Evolutionary conservation across 2,329 filamentous ascomycete species (phyloP), one percentile per base, ranked within the genome.

Genomic region (Aspergillus luchuensis): DNA sequence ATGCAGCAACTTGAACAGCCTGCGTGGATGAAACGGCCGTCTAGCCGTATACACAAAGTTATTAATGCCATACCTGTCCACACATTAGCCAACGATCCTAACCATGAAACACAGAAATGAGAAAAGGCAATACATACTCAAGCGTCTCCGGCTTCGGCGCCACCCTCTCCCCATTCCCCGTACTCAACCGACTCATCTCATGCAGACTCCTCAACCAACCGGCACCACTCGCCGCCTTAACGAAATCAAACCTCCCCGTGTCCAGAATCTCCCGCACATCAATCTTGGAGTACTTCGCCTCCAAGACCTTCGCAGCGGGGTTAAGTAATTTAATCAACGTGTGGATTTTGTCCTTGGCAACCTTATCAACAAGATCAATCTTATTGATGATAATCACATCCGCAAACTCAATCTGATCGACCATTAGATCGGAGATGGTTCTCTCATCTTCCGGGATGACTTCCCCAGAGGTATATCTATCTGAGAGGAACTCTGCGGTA

Each of bases 371-470:
- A 61, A 86, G 84, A 62, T 91, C 88, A 5, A 84, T 79, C 73
- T 91, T 91, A 76, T 91, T 91, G 19, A 91, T 76, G 3, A 91
- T 81, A 13, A 91, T 82, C 6, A 91, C 88, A 65, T 91, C 88
- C 0, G 89, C 88, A 66, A 92, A 92, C 73, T 92, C 89, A 61
- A 91, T 89, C 68, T 91, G 89, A 66, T 91, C 89, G 0, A 90
- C 88, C 82, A 91, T 89, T 0, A 92, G 80, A 65, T 91, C 89
- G 0, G 88, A 90, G 2, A 92, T 89, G 0, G 88, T 91, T 0
- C 89, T 79, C 65, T 92, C 88, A 61, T 92, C 89, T 65, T 91
- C 89, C 0, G 85, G 72, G 5, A 84, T 79, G 1, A 88, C 85
- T 28, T 89, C 86, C 5, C 87, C 81, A 11, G 80, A 73, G 1